These are phyloP conservation scores for Termitomyces sp. DNA, from an alignment of 768 basidiomycete genomes.

Conservation along the genomic window DNA sequence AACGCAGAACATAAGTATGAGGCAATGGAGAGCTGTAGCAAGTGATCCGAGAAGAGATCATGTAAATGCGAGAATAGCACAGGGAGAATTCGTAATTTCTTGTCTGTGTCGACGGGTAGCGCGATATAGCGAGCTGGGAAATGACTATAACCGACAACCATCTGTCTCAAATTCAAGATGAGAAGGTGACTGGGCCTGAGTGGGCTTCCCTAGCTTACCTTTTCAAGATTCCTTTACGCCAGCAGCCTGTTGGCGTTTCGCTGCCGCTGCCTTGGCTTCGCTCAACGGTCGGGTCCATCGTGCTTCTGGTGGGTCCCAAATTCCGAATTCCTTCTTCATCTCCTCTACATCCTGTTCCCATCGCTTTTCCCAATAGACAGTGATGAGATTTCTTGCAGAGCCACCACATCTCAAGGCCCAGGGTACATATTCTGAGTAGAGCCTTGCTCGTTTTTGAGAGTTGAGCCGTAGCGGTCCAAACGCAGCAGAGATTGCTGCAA, in stretches of 20 bases:
- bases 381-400: constrained; percentile 69
- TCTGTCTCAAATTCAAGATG: neutral
- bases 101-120: neutral
- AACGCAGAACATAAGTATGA: neutral
- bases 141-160: neutral
- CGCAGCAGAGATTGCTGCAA: constrained; percentile 73
- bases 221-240: neutral
- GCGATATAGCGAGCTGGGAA: neutral
- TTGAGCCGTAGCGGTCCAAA: constrained; percentile 77
- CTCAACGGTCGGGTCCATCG: constrained; percentile 61
- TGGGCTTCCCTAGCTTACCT: neutral
- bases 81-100: neutral
- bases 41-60: neutral
- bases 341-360: constrained; percentile 84
- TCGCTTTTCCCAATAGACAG: constrained; percentile 93
- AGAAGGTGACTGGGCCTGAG: neutral
- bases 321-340: constrained; percentile 78
- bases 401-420: constrained; percentile 90
- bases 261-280: constrained; percentile 52
- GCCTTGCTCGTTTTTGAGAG: constrained; percentile 42
- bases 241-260: constrained; percentile 16
- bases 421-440: constrained; percentile 80
- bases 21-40: neutral
- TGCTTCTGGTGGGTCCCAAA: constrained; percentile 77
- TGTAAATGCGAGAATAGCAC: neutral